A percentile compares a stretch with the other conserved stretches of the same genome.
These are phyloP conservation scores for Eleusine indica DNA, from an alignment of 176 grass and related monocot species.

Conservation along the genomic window DNA sequence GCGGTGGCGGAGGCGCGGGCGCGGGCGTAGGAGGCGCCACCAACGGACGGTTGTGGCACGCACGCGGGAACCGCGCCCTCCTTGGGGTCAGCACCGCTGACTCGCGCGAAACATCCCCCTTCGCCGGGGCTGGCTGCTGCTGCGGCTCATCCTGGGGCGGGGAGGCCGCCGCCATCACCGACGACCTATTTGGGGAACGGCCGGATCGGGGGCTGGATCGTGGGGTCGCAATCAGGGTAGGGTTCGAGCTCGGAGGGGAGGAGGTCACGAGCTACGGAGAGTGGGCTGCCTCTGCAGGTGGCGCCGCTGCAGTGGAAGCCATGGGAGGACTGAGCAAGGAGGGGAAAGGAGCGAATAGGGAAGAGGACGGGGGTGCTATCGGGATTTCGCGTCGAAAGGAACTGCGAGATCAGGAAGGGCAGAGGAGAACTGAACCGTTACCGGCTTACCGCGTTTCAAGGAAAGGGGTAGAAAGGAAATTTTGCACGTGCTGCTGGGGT, in stretches of 20 bases:
- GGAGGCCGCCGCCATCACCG: slow-evolving; percentile 33
- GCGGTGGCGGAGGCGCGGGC: slow-evolving; percentile 36
- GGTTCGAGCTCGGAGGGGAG: slow-evolving; percentile 15
- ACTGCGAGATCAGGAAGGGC: slow-evolving; percentile 11
- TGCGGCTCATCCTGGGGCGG: slow-evolving; percentile 22
- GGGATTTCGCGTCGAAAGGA: slow-evolving; percentile 46
- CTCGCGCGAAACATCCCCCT: slow-evolving; percentile 22
- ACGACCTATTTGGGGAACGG: slow-evolving; percentile 18
- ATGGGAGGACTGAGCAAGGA: slow-evolving; percentile 29
- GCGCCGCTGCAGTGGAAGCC: slow-evolving; percentile 40
- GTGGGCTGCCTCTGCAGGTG: slow-evolving; percentile 34
- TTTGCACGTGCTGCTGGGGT: slow-evolving; percentile 9
- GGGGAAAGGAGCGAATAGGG: background rate
- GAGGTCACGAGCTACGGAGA: slow-evolving; percentile 39
- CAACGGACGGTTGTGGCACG: slow-evolving; percentile 64
- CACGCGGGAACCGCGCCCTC: slow-evolving; percentile 71
- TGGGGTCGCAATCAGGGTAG: slow-evolving; percentile 27
- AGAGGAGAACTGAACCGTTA: slow-evolving; percentile 4
- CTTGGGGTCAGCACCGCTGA: slow-evolving; percentile 16
- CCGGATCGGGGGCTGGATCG: slow-evolving; percentile 4
- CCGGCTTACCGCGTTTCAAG: background rate
- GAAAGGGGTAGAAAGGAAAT: slow-evolving; percentile 32
- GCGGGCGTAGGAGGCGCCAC: slow-evolving; percentile 19
- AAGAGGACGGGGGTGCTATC: slow-evolving; percentile 34
- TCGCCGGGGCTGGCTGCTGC: background rate